phyloP scores from a whole-genome alignment of 2,329 filamentous ascomycete genomes.

The Nothomitra cinnamomea region DNA sequence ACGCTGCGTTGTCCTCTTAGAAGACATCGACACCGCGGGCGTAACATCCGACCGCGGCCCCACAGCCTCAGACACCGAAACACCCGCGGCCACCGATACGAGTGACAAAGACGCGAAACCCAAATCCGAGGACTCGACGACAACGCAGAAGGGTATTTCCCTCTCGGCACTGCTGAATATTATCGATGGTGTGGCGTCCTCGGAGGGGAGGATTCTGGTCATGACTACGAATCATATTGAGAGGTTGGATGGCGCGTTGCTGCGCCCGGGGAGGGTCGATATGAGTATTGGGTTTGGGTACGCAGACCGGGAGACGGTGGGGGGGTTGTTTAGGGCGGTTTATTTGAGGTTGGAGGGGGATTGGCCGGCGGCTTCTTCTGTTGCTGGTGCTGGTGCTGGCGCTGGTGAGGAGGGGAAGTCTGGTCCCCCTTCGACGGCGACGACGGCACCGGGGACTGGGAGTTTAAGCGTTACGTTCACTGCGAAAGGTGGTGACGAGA shows the following conservation, averaged over 20 bases:
- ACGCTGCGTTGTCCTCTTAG: constrained; percentile 55
- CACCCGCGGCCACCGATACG: constrained; percentile 14
- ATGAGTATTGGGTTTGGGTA: constrained; percentile 46
- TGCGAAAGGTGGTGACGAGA: constrained; percentile 7
- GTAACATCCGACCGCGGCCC: constrained; percentile 36
- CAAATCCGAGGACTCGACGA: constrained; percentile 15
- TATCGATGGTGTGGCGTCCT: constrained; percentile 65
- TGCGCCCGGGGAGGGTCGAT: constrained; percentile 57
- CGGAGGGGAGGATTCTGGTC: constrained; percentile 62
- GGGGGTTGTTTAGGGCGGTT: constrained; percentile 29
- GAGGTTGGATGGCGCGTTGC: constrained; percentile 53
- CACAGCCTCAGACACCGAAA: constrained; percentile 10
- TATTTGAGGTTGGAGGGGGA: constrained; percentile 20
- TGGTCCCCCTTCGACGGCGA: no score
- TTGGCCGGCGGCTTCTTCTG: constrained; percentile 5
- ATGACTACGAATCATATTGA: constrained; percentile 72
- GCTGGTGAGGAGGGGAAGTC: no score
- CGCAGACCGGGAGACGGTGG: constrained; percentile 35
- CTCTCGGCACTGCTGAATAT: constrained; percentile 67
- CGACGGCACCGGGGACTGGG: no score
- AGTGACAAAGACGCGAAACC: constrained; percentile 18
- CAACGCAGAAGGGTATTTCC: constrained; percentile 47
- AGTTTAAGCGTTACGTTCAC: no score
- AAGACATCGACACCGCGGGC: constrained; percentile 60
- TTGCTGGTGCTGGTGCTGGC: no score